These are phyloP conservation scores for Echria macrotheca DNA, from an alignment of 495 filamentous ascomycete species.

Conservation along the genomic window DNA sequence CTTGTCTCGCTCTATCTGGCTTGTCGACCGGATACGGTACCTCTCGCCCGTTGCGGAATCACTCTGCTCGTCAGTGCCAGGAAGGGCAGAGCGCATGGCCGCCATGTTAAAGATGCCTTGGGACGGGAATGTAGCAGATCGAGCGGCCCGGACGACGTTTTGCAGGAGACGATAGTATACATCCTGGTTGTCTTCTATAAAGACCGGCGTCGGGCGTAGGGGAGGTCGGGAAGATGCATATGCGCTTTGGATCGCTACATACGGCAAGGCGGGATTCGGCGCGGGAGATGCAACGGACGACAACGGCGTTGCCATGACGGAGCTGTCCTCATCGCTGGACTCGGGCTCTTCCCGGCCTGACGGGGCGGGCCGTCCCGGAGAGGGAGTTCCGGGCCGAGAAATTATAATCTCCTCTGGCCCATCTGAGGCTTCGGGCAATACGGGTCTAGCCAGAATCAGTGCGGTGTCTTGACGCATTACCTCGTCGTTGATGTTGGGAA, in stretches of 20 bases:
- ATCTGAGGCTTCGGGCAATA: neutral
- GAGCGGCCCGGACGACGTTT: slow-evolving; percentile 25
- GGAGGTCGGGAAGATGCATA: neutral
- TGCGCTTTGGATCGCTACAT: neutral
- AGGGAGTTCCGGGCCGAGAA: neutral
- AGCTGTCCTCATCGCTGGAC: neutral
- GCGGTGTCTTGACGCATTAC: slow-evolving; percentile 3
- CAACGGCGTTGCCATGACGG: neutral
- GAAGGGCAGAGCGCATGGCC: neutral
- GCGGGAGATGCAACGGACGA: neutral
- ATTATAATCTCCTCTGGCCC: neutral
- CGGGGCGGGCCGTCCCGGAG: neutral
- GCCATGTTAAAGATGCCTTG: slow-evolving; percentile 14
- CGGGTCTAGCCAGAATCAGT: neutral
- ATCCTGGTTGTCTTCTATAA: neutral
- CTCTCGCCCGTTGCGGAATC: neutral
- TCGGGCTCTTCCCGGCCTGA: neutral
- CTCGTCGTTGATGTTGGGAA: neutral
- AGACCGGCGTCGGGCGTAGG: neutral
- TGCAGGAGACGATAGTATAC: slow-evolving; percentile 25
- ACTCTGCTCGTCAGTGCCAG: slow-evolving; percentile 10
- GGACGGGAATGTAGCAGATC: slow-evolving; percentile 21
- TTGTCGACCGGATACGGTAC: slow-evolving; percentile 13
- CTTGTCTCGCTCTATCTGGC: slow-evolving; percentile 30
- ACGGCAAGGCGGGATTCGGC: neutral